Base-by-base conservation (phyloP, 179 eudicot species). In the Silene vulgaris region DNA sequence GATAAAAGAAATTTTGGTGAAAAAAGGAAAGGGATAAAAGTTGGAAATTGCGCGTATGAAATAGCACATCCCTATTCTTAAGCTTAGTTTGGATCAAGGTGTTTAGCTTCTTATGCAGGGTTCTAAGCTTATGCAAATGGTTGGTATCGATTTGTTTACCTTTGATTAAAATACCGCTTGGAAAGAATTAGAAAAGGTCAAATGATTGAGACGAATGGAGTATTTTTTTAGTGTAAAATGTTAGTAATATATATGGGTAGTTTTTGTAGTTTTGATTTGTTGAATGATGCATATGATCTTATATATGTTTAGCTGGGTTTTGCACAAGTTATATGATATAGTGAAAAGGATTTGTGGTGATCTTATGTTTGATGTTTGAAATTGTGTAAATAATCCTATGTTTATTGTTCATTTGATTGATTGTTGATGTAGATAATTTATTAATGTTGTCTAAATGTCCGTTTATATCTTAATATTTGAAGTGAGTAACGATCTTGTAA, bases 81-180 rank as follows among this genome's bases (percentile, higher is more conserved):
- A 20, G 13, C 14, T 35, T 12, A 64, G 54, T 29, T 8, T 17
- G 59, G 77, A 78, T 74, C 81, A 78, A 59, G 81, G 74, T 73
- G 26, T 61, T 60, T 9, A 20, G 13, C 71, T 14, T 12, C 3
- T 35, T n/a, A 6, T 26, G 28, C 65, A 23, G 32, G 16, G 16
- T 40, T 28, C 32, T 28, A 63, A 28, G 67, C 17, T 23, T 8
- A 2, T 12, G 1, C 26, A 23, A 23, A 23, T 23, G 26, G 26
- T 23, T 23, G 26, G 26, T 23, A 23, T 23, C 26, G 26, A 23
- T 23, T 23, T 23, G 26, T 23, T 23, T 23, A 23, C 26, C 26
- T 23, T 23, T 23, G 26, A 23, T 23, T 23, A 23, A 23, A 0
- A 23, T 23, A 23, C 26, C 26, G 26, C 26, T 23, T 23, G 26